phyloP scores from a whole-genome alignment of 2,329 filamentous ascomycete species.

The Alternaria dauci region DNA sequence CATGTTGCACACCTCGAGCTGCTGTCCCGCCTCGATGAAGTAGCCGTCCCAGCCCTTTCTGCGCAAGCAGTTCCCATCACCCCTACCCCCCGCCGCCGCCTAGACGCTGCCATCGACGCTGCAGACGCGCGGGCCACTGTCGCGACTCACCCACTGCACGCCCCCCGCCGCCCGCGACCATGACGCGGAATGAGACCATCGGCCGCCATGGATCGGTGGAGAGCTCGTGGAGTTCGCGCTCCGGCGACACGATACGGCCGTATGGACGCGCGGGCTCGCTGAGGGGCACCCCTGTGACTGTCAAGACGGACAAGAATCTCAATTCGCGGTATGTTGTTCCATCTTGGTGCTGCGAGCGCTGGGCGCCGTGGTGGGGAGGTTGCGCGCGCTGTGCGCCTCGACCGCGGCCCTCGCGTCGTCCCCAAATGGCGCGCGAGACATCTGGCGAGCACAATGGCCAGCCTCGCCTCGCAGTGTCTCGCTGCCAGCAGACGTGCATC shows the following conservation, averaged over 20 bases:
- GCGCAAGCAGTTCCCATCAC: constrained; percentile 43
- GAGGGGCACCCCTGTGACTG: constrained; percentile 53
- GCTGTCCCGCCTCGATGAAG: constrained; percentile 48
- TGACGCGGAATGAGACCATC: constrained; percentile 72
- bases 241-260: constrained; percentile 69
- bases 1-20: constrained; percentile 33
- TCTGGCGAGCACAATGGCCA: constrained; percentile 24
- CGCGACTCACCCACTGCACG: constrained; percentile 20
- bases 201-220: constrained; percentile 72
- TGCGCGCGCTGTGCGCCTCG: constrained; percentile 31
- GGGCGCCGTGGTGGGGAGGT: constrained; percentile 7
- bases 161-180: constrained; percentile 46
- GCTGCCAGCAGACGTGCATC: constrained; percentile 29
- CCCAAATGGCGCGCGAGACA: not conserved
- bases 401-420: constrained; percentile 5
- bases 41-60: constrained; percentile 48
- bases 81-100: constrained; percentile 18
- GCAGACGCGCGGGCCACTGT: constrained; percentile 29
- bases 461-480: constrained; percentile 36
- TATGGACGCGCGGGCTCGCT: constrained; percentile 46
- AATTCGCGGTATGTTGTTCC: constrained; percentile 53
- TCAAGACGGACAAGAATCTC: constrained; percentile 65
- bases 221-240: constrained; percentile 73
- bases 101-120: constrained; percentile 3
- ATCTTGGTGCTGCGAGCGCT: constrained; percentile 15